A percentile compares a stretch with the other conserved stretches of the same genome.
These are phyloP conservation scores for Noccaea bulbosa DNA, from an alignment of 345 rosid species.

Conservation along the genomic window DNA sequence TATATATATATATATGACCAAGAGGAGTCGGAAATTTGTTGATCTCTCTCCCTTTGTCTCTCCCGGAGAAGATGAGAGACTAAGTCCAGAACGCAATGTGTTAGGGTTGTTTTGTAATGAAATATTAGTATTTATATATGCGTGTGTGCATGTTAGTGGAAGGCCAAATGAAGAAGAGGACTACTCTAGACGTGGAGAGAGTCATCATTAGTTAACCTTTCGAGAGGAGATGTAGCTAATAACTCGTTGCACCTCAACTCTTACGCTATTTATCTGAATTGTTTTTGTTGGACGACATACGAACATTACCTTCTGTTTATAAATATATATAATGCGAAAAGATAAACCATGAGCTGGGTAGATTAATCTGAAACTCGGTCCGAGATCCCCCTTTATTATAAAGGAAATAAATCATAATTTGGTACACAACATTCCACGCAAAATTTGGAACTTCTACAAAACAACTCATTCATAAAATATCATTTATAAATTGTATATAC, in stretches of 20 bases:
- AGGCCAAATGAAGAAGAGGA: constrained; percentile 36
- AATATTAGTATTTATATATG: constrained; percentile 6
- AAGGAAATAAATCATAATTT: too few relatives aligned
- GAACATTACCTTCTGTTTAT: constrained; percentile 7
- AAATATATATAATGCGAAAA: background rate
- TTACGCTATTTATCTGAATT: constrained; percentile 25
- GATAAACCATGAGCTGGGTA: background rate
- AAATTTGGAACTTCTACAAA: too few relatives aligned
- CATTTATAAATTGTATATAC: background rate
- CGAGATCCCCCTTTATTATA: background rate
- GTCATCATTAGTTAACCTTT: constrained; percentile 39
- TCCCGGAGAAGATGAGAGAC: constrained; percentile 31
- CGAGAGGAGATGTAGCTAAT: constrained; percentile 37
- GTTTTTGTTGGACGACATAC: constrained; percentile 22
- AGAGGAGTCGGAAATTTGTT: background rate
- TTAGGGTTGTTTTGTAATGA: constrained; percentile 37
- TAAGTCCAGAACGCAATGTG: constrained; percentile 40
- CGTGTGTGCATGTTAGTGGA: constrained; percentile 29
- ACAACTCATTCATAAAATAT: too few relatives aligned
- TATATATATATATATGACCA: constrained; percentile 9
- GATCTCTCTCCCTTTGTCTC: background rate
- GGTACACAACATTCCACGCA: too few relatives aligned
- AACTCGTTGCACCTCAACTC: constrained; percentile 29
- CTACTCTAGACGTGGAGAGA: constrained; percentile 37
- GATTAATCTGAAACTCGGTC: background rate